Percentiles rank a stretch among this genome's conserved stretches.
Conservation (phyloP, 352 stramenopile species). For the Pythium insidiosum region DNA sequence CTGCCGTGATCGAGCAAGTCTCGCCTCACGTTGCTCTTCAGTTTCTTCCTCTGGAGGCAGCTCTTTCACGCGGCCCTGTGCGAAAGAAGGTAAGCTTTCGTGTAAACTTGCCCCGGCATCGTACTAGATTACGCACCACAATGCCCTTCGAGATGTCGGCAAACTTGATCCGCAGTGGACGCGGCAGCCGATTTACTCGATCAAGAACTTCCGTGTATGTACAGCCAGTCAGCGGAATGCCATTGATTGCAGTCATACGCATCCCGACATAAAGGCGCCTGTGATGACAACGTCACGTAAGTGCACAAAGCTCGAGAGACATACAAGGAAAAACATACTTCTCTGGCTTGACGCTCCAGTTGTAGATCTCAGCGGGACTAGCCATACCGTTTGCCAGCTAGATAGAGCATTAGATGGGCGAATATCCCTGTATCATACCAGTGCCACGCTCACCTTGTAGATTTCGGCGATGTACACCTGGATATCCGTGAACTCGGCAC, state of each 20-base stretch:
- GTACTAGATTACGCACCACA: conserved; percentile 51
- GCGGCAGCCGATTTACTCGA: conserved; percentile 48
- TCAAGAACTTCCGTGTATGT: conserved; percentile 79
- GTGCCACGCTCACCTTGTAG: conserved; percentile 63
- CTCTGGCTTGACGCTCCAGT: conserved; percentile 85
- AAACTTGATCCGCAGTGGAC: conserved; percentile 78
- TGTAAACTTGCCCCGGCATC: too few species aligned
- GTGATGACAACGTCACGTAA: not conserved
- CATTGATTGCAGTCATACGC: conserved; percentile 79
- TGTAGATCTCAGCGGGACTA: conserved; percentile 85
- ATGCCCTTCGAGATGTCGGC: conserved; percentile 78
- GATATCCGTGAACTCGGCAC: conserved; percentile 61
- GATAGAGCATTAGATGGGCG: too few species aligned
- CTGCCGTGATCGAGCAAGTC: conserved; percentile 44
- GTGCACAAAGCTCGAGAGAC: too few species aligned
- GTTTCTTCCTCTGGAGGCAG: conserved; percentile 50
- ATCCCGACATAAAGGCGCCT: conserved; percentile 69
- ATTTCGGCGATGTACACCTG: conserved; percentile 77
- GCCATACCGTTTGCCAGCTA: conserved; percentile 69
- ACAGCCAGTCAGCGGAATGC: conserved; percentile 60
- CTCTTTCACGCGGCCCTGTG: conserved; percentile 55
- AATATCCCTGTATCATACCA: too few species aligned
- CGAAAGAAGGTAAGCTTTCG: not conserved
- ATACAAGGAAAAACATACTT: conserved; percentile 53
- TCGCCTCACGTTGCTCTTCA: conserved; percentile 58